Conservation (phyloP, 2,329 filamentous ascomycete genomes). For the Sporothrix euskadiensis region DNA sequence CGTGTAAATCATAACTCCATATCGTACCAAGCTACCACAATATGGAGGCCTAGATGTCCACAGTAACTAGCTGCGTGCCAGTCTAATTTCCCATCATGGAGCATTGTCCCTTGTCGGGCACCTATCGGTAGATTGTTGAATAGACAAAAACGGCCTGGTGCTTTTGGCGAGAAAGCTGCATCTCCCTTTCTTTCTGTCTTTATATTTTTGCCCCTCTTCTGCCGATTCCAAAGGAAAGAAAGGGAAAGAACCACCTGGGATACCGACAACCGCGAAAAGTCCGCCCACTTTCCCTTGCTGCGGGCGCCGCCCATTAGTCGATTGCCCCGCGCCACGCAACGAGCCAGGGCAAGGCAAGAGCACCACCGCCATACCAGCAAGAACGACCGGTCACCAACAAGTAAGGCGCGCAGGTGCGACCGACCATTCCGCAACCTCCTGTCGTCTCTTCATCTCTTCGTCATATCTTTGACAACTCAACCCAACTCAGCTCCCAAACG, state of each 20-base stretch:
- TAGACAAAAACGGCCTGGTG: not conserved
- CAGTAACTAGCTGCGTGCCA: conserved; percentile 21
- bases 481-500: not conserved
- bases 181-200: not conserved
- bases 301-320: conserved; percentile 10
- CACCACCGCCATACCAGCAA: conserved; percentile 13
- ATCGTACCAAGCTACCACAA: not conserved
- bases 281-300: conserved; percentile 19
- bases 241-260: not conserved
- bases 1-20: not conserved
- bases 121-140: conserved; percentile 17
- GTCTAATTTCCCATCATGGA: conserved; percentile 27
- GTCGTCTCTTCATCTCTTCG: not conserved
- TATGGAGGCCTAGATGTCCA: conserved; percentile 2
- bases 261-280: not conserved
- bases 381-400: not conserved
- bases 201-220: not conserved
- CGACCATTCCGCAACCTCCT: conserved; percentile 6
- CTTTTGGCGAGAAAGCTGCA: not conserved
- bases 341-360: conserved; percentile 17
- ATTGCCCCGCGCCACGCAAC: conserved; percentile 27
- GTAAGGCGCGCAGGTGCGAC: not conserved
- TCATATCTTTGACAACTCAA: not conserved
- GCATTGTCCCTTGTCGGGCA: conserved; percentile 23
- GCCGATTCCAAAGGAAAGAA: not conserved